Conservation (phyloP, 2,329 filamentous ascomycete genomes). For the Trichoderma harzianum region DNA sequence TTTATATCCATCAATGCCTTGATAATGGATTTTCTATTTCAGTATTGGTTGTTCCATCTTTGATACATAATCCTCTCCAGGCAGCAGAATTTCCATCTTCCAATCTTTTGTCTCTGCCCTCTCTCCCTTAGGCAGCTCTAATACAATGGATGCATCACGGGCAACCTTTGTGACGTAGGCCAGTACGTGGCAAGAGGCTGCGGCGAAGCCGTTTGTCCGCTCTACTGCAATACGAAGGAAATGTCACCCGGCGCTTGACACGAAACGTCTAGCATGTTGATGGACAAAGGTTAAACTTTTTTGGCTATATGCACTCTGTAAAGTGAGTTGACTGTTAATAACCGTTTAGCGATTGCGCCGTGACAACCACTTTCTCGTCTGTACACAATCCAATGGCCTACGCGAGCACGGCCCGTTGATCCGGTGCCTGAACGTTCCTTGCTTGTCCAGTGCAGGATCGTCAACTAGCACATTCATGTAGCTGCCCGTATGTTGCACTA, state of each 20-base stretch:
- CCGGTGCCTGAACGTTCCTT: background rate
- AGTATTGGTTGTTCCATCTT: accelerated
- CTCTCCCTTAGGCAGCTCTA: background rate
- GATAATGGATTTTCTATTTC: background rate
- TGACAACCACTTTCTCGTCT: background rate
- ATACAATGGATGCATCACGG: background rate
- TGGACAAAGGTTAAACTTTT: background rate
- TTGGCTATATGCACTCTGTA: background rate
- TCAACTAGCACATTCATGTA: background rate
- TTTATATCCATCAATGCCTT: background rate
- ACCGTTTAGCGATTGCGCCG: background rate
- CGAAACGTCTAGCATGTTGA: background rate
- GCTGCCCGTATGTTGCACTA: background rate
- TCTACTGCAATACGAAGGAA: conserved; percentile 25
- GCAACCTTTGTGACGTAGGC: conserved; percentile 22
- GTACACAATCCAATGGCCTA: background rate
- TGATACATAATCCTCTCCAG: background rate
- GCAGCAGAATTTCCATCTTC: background rate
- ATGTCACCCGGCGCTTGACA: background rate
- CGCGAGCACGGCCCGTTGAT: background rate
- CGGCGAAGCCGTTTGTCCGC: conserved; percentile 5
- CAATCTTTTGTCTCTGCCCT: background rate
- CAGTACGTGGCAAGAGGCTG: conserved; percentile 22
- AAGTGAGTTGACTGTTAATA: background rate
- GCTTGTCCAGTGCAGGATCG: background rate